Evolutionary conservation across 208 protist species (phyloP), one percentile per base, ranked within the genome.

Genomic region (Crithidia expoeki): DNA sequence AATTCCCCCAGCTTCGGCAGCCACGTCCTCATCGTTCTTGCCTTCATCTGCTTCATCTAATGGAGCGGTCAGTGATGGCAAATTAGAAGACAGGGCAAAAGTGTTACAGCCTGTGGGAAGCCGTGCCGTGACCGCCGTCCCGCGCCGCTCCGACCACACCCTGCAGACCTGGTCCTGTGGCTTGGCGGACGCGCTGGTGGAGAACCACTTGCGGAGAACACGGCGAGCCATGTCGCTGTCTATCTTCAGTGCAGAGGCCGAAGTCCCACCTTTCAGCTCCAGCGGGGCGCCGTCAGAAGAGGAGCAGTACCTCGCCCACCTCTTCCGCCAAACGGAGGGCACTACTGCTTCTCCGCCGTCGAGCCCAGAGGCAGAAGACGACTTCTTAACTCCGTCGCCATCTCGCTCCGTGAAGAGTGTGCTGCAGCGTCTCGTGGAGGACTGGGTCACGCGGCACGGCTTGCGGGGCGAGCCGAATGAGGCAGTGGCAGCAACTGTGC

Each of bases 171-270:
- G 88, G 91, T 80, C 81, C 0, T 64, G 78, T 23, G 61, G 81
- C 0, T 50, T 96, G 38, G 80, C 84, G 0, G 91, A 96, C 65
- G 77, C 86, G 23, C 68, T 96, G 34, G 78, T 96, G 2, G 88
- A 94, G 63, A 87, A 93, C 72, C 91, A 96, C 72, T 76, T 96
- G n/a, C 83, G 88, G 11, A 78, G 80, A 38, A 94, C 88, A 7
- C 72, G 71, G 19, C 88, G 91, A 1, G 51, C 76, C 59, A 88
- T 96, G 74, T 89, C 88, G 6, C 72, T 94, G 7, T 86, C 91
- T 16, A 88, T 96, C 63, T 96, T 94, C 74, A 78, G 83, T 44
- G 87, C 82, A 6, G 91, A 96, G 65, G 91, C 85, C 32, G 86
- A 93, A 61, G 84, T 94, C 46, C 77, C 80, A 23, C 88, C 89